Evolutionary conservation across 495 filamentous ascomycete genomes (phyloP).

Genomic region (Cryomyces minteri): DNA sequence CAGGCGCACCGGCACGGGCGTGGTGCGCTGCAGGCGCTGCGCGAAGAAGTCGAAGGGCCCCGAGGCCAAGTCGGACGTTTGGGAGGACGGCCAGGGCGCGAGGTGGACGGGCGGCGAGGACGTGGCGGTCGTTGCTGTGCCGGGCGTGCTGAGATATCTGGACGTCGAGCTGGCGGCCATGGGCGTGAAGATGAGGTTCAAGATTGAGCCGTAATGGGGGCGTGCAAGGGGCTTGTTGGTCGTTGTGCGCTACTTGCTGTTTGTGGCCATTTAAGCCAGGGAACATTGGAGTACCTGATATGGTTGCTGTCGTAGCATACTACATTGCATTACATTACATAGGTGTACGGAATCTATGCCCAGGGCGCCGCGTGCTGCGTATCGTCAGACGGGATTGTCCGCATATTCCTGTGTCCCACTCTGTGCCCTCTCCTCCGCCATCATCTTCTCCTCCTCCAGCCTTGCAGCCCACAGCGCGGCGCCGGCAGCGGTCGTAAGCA

Average conservation of each 20-base stretch:
- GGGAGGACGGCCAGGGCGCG: conserved; percentile 77
- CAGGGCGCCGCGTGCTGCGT: background rate
- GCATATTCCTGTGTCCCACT: conserved; percentile 1
- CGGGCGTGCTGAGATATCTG: conserved; percentile 77
- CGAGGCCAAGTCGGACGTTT: conserved; percentile 24
- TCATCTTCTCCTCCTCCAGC: conserved; percentile 26
- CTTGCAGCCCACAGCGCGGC: conserved; percentile 43
- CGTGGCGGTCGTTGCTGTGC: conserved; percentile 79
- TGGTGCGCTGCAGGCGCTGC: conserved; percentile 73
- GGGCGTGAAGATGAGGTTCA: conserved; percentile 82
- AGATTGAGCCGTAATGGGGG: conserved; percentile 35
- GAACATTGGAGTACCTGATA: no score
- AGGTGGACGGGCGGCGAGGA: conserved; percentile 76
- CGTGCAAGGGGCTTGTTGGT: background rate
- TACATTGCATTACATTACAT: no score
- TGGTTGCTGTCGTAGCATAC: no score
- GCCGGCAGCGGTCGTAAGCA: conserved; percentile 45
- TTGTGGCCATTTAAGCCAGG: no score
- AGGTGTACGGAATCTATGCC: no score
- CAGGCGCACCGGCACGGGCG: conserved; percentile 33
- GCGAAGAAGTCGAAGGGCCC: conserved; percentile 36
- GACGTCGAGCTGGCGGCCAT: conserved; percentile 92
- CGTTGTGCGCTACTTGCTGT: no score
- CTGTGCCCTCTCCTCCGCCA: background rate
- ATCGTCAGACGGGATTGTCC: conserved; percentile 6